These are phyloP conservation scores for Golubevia pallescens DNA, from an alignment of 1,284 basidiomycete genomes.

Conservation along the genomic window DNA sequence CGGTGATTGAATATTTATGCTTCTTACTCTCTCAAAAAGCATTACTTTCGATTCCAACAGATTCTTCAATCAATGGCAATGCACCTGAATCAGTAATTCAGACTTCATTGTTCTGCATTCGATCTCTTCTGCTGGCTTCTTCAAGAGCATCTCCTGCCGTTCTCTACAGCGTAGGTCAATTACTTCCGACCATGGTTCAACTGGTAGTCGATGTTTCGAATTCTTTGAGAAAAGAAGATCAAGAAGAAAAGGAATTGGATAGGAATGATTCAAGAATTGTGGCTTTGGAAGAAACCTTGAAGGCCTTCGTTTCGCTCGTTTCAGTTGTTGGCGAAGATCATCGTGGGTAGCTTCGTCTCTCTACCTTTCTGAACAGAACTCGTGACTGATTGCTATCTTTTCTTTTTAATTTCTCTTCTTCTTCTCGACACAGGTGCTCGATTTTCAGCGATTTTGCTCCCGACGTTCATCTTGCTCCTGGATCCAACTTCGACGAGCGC, in stretches of 20 bases:
- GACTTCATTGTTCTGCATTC: neutral
- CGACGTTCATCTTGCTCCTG: neutral
- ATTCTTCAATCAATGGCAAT: neutral
- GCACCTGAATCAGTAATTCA: neutral
- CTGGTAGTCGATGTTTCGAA: conserved; percentile 17
- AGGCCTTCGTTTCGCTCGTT: neutral
- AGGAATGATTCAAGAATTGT: neutral
- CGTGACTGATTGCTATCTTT: conserved; percentile 13
- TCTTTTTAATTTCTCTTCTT: neutral
- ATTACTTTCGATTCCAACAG: neutral
- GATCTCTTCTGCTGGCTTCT: conserved; percentile 18
- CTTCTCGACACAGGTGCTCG: neutral
- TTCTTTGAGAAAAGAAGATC: neutral
- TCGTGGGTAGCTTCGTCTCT: neutral
- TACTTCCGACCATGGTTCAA: conserved; percentile 44
- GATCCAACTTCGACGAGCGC: neutral
- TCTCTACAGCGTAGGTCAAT: conserved; percentile 42
- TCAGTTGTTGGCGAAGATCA: neutral
- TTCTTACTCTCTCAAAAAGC: conserved; percentile 35
- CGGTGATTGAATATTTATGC: conserved; percentile 46
- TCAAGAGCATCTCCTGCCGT: conserved; percentile 24
- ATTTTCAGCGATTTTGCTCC: neutral
- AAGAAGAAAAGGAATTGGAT: neutral
- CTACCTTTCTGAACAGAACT: conserved; percentile 6
- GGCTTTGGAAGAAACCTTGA: neutral